These are phyloP conservation scores for Vigna nakashimae DNA, from an alignment of 306 rosid species.

Conservation along the genomic window DNA sequence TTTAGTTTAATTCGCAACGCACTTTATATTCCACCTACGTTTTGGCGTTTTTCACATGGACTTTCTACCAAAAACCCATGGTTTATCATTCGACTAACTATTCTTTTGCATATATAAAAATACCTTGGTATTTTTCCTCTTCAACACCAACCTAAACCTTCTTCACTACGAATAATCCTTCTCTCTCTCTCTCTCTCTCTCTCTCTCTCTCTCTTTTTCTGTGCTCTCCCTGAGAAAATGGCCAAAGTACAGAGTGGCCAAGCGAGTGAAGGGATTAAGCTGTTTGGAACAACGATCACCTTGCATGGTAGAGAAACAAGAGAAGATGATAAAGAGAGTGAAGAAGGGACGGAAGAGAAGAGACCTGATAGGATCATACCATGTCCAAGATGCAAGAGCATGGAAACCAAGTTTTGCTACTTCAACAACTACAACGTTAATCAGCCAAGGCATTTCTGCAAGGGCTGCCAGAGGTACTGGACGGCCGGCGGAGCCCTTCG, in stretches of 20 bases:
- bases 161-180: neutral
- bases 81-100: constrained; percentile 22
- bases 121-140: constrained; percentile 22
- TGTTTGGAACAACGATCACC: constrained; percentile 65
- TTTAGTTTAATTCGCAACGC: constrained; percentile 15
- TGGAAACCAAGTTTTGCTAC: constrained; percentile 82
- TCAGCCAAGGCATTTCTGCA: constrained; percentile 86
- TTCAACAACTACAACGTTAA: constrained; percentile 85
- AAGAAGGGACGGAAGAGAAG: constrained; percentile 48
- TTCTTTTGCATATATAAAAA: constrained; percentile 8
- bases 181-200: neutral
- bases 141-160: constrained; percentile 17
- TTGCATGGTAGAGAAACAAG: constrained; percentile 51
- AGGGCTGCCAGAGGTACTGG: constrained; percentile 84
- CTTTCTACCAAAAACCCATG: neutral
- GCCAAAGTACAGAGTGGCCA: constrained; percentile 48
- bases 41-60: constrained; percentile 45
- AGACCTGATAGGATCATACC: constrained; percentile 66
- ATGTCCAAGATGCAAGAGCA: constrained; percentile 87
- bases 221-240: constrained; percentile 38
- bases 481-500: constrained; percentile 86
- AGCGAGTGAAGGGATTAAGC: constrained; percentile 64
- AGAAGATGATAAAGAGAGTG: constrained; percentile 50
- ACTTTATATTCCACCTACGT: constrained; percentile 46
- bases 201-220: too few relatives aligned